Conservation (phyloP, 345 rosid species). For the Citropsis articulata region DNA sequence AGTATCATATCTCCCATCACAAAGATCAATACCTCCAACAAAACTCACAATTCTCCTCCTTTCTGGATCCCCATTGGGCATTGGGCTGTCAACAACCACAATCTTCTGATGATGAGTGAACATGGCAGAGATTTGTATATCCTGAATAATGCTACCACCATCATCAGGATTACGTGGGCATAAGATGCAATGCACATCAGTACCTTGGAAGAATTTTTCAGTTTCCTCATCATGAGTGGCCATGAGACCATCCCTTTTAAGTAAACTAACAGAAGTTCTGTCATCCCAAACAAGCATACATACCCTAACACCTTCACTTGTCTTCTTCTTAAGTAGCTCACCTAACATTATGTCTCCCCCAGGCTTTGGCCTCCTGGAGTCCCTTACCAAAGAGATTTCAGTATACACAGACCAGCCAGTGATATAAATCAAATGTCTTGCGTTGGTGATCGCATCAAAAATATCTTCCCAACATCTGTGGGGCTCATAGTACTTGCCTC, state of each 20-base stretch:
- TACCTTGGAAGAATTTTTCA: constrained; percentile 51
- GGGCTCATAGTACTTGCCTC: constrained; percentile 80
- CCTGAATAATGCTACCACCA: constrained; percentile 93
- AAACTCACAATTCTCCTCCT: constrained; percentile 87
- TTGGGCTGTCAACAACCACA: constrained; percentile 74
- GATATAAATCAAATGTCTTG: constrained; percentile 84
- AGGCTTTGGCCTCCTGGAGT: constrained; percentile 88
- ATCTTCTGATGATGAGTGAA: constrained; percentile 99
- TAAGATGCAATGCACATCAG: constrained; percentile 81
- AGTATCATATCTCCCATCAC: constrained; percentile 95
- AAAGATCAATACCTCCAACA: constrained; percentile 96
- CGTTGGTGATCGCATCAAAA: constrained; percentile 83
- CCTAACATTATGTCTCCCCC: constrained; percentile 86
- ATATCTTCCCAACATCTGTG: constrained; percentile 96
- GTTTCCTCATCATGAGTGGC: constrained; percentile 98
- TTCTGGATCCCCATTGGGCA: constrained; percentile 64
- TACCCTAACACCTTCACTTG: constrained; percentile 91
- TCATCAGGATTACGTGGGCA: constrained; percentile 98
- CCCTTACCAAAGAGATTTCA: constrained; percentile 80
- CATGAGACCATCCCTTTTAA: constrained; percentile 92
- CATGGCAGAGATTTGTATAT: constrained; percentile 85
- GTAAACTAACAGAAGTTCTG: constrained; percentile 85
- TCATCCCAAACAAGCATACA: constrained; percentile 97
- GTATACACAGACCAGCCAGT: constrained; percentile 99
- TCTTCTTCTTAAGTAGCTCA: constrained; percentile 86